Conservation (phyloP, 257 asterid genomes). For the Ilex asprella region DNA sequence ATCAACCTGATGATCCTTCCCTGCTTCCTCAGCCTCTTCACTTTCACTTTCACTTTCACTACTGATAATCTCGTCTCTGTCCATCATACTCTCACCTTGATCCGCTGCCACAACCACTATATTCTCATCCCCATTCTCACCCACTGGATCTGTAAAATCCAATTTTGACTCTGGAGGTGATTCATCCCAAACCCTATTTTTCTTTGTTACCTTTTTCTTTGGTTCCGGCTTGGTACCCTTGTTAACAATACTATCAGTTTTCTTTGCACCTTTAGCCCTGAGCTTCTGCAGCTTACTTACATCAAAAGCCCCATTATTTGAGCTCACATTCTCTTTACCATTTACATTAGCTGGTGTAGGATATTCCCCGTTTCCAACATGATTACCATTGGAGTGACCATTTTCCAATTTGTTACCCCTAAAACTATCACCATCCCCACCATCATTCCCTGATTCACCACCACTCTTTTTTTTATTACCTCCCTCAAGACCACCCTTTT, state of each 20-base stretch:
- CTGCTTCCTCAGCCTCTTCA: constrained; percentile 57
- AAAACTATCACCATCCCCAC: constrained; percentile 40
- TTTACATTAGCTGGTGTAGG: constrained; percentile 13
- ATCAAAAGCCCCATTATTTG: constrained; percentile 74
- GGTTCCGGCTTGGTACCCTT: constrained; percentile 71
- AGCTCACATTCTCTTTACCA: constrained; percentile 61
- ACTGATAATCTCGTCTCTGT: constrained; percentile 74
- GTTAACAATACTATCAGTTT: constrained; percentile 39
- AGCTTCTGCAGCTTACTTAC: constrained; percentile 80
- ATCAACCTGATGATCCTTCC: constrained; percentile 41
- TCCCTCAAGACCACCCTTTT: constrained; percentile 55
- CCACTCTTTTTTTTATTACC: constrained; percentile 70
- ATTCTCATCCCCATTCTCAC: constrained; percentile 67
- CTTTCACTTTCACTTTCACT: constrained; percentile 82
- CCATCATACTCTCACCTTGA: constrained; percentile 96
- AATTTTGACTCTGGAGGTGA: constrained; percentile 53
- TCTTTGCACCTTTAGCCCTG: constrained; percentile 68
- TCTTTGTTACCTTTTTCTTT: constrained; percentile 57
- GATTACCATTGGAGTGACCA: constrained; percentile 40
- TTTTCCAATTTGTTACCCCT: constrained; percentile 39
- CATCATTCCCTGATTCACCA: constrained; percentile 58
- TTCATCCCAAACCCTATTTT: constrained; percentile 87
- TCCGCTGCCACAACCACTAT: constrained; percentile 48
- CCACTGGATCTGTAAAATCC: constrained; percentile 74
- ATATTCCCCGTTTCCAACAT: constrained; percentile 32